phyloP scores from a whole-genome alignment of 2,329 filamentous ascomycete species.

The Blumeria graminis region DNA sequence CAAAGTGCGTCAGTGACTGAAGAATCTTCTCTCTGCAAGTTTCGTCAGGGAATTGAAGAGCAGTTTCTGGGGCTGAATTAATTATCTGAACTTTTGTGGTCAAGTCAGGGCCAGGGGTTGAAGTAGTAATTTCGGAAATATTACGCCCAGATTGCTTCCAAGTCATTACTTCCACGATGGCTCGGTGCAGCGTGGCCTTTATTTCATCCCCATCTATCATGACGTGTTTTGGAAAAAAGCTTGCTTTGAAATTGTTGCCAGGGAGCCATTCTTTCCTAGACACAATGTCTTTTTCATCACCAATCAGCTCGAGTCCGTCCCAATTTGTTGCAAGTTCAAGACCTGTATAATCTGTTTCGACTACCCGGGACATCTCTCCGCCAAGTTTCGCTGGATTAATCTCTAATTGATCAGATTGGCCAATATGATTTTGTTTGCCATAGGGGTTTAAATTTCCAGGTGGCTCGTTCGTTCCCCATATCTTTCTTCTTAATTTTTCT shows the following conservation, averaged over 20 bases:
- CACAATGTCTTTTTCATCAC: constrained; percentile 22
- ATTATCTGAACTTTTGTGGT: constrained; percentile 11
- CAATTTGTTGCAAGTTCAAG: constrained; percentile 25
- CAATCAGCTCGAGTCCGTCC: constrained; percentile 29
- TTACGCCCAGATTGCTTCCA: constrained; percentile 20
- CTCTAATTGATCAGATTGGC: constrained; percentile 4
- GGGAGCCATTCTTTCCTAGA: constrained; percentile 15
- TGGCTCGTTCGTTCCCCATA: constrained; percentile 26
- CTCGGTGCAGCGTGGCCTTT: constrained; percentile 24
- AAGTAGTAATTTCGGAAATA: constrained; percentile 6
- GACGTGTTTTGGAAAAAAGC: constrained; percentile 18
- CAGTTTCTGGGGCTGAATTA: constrained; percentile 6
- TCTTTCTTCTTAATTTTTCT: constrained; percentile 21
- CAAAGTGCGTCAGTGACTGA: constrained; percentile 1
- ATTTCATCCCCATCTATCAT: constrained; percentile 16
- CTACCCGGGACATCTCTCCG: neutral
- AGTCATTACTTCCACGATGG: constrained; percentile 29
- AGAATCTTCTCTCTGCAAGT: constrained; percentile 4
- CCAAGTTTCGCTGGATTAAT: constrained; percentile 1
- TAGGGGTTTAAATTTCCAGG: constrained; percentile 25
- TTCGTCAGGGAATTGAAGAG: constrained; percentile 8
- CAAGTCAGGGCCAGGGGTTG: constrained; percentile 5
- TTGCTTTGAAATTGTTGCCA: constrained; percentile 17
- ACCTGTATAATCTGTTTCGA: constrained; percentile 5
- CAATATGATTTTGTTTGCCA: constrained; percentile 15